These are phyloP conservation scores for Perkinsela sp. DNA, from an alignment of 208 protist species.

Conservation along the genomic window DNA sequence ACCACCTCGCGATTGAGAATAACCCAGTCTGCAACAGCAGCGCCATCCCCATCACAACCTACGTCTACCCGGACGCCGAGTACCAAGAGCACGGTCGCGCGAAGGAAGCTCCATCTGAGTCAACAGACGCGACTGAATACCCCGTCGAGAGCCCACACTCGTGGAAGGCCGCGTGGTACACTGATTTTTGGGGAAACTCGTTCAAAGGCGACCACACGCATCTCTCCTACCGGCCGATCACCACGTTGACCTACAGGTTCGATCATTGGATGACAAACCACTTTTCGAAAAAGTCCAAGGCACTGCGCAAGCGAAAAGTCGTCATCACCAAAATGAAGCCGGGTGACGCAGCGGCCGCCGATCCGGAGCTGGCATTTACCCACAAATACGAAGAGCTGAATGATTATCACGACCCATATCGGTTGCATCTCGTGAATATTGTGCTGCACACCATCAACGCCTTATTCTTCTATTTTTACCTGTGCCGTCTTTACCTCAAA, in stretches of 20 bases:
- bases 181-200: slow-evolving; percentile 27
- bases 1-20: slow-evolving; percentile 17
- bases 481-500: slow-evolving; percentile 2
- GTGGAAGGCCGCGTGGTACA: slow-evolving; percentile 10
- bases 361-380: slow-evolving; percentile 8
- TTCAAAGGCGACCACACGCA: slow-evolving; percentile 13
- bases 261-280: slow-evolving; percentile 22
- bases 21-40: slow-evolving; percentile 11
- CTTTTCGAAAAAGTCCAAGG: slow-evolving; percentile 9
- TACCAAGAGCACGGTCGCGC: background rate
- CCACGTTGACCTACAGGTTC: slow-evolving; percentile 18
- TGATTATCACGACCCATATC: background rate
- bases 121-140: background rate
- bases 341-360: slow-evolving; percentile 15
- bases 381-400: background rate
- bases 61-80: slow-evolving; percentile 4
- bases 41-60: slow-evolving; percentile 3
- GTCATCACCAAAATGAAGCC: slow-evolving; percentile 12
- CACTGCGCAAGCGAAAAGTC: slow-evolving; percentile 16
- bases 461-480: background rate
- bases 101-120: background rate
- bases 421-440: background rate
- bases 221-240: slow-evolving; percentile 21
- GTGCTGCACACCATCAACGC: background rate
- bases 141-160: slow-evolving; percentile 1